phyloP scores from a whole-genome alignment of 257 asterid genomes.

The Jaltomata sinuosa region DNA sequence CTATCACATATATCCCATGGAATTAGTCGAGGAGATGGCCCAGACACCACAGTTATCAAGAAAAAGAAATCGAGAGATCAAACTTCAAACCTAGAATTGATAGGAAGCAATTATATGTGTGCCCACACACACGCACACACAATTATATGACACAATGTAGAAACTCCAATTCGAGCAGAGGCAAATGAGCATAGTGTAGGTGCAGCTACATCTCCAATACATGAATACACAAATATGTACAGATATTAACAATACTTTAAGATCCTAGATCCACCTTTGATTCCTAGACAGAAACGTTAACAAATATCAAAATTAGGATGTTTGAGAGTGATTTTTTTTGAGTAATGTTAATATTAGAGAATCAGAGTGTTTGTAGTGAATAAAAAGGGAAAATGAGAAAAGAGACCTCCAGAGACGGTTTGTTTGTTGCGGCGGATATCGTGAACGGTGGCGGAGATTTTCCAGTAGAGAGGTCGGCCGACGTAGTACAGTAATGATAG shows the following conservation, averaged over 20 bases:
- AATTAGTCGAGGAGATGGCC: too few species aligned
- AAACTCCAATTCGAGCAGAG: neutral
- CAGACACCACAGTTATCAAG: too few species aligned
- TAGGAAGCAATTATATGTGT: too few species aligned
- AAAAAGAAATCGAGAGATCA: too few species aligned
- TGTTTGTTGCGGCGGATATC: conserved; percentile 80
- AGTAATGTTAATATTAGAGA: neutral
- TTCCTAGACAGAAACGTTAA: neutral
- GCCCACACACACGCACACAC: too few species aligned
- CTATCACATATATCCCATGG: too few species aligned
- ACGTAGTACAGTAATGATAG: conserved; percentile 43
- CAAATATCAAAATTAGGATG: neutral
- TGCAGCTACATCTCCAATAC: neutral
- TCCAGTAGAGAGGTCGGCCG: conserved; percentile 89
- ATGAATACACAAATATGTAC: neutral
- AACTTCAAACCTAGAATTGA: too few species aligned
- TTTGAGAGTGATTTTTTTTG: neutral
- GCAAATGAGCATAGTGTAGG: neutral
- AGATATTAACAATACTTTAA: neutral
- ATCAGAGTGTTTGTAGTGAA: neutral
- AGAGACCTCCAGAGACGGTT: conserved; percentile 69
- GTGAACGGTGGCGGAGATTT: conserved; percentile 76
- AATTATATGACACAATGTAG: neutral
- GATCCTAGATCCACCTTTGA: neutral
- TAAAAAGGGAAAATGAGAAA: neutral